A percentile compares a stretch with the other conserved stretches of the same genome.
Conservation (phyloP, 23 red algal genomes). For the Gracilaria caudata region DNA sequence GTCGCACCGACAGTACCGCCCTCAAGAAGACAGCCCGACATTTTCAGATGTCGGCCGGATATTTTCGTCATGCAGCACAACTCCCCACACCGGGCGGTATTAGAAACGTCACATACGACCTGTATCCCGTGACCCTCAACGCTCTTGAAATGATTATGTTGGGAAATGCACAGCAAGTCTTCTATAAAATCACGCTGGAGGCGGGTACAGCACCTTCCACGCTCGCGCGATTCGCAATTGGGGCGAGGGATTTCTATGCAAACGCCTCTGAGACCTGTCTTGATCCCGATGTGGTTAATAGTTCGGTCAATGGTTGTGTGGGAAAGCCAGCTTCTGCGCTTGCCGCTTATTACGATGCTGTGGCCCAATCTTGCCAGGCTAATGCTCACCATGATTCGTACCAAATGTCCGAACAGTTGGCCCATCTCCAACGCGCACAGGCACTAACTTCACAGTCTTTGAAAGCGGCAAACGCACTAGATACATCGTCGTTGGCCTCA, state of each 20-base stretch:
- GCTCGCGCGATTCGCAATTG: constrained; percentile 44
- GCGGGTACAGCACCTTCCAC: background rate
- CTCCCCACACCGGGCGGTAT: constrained; percentile 57
- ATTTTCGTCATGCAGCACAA: constrained; percentile 28
- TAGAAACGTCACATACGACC: constrained; percentile 44
- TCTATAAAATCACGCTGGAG: constrained; percentile 43
- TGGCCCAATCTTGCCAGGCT: constrained; percentile 57
- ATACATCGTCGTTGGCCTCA: constrained; percentile 31
- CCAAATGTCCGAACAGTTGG: constrained; percentile 53
- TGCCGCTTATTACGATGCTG: constrained; percentile 65
- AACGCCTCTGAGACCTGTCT: constrained; percentile 38
- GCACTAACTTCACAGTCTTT: constrained; percentile 3
- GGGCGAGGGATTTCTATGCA: constrained; percentile 50
- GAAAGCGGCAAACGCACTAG: constrained; percentile 20
- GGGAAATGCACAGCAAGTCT: constrained; percentile 67
- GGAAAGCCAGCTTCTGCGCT: constrained; percentile 40
- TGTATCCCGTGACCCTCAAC: constrained; percentile 34
- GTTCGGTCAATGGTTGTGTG: constrained; percentile 44
- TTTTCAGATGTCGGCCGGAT: constrained; percentile 56
- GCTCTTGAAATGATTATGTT: constrained; percentile 71
- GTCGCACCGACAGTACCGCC: constrained; percentile 28
- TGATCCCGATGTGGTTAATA: constrained; percentile 39
- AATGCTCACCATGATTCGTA: constrained; percentile 22
- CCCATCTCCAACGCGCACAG: constrained; percentile 29
- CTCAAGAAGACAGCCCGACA: constrained; percentile 17